These are phyloP conservation scores for Colletotrichum musae DNA, from an alignment of 2,329 filamentous ascomycete species.

Conservation along the genomic window DNA sequence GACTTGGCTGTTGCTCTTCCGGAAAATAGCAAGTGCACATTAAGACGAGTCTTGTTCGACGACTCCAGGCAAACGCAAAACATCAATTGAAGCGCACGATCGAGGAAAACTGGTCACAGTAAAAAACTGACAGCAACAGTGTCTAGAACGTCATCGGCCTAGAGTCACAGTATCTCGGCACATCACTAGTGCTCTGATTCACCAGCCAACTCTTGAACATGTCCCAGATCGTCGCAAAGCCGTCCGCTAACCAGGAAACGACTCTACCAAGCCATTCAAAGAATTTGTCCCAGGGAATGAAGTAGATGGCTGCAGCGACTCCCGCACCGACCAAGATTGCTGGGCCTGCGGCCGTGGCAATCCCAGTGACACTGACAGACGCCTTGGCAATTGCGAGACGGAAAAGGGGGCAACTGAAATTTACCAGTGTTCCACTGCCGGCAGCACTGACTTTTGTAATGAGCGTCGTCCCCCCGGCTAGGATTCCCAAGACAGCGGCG, in stretches of 20 bases:
- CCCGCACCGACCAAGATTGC: neutral
- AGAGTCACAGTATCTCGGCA: no score
- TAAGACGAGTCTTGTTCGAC: no score
- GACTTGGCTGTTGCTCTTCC: no score
- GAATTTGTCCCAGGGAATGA: conserved; percentile 1
- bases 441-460: neutral
- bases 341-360: neutral
- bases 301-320: conserved; percentile 4
- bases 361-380: neutral
- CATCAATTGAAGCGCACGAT: no score
- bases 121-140: no score
- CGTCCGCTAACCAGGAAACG: neutral
- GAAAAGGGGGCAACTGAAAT: neutral
- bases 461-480: neutral
- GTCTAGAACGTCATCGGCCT: no score
- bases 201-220: conserved; percentile 9
- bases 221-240: neutral
- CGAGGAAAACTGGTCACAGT: no score
- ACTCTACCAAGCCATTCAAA: neutral
- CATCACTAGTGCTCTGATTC: no score
- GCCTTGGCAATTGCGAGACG: neutral
- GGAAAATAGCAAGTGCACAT: no score
- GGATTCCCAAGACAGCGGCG: neutral
- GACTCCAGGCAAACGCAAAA: no score
- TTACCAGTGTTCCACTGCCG: neutral